These are phyloP conservation scores for Oryza glaberrima DNA, from an alignment of 176 grass and related monocot genomes.

Conservation along the genomic window DNA sequence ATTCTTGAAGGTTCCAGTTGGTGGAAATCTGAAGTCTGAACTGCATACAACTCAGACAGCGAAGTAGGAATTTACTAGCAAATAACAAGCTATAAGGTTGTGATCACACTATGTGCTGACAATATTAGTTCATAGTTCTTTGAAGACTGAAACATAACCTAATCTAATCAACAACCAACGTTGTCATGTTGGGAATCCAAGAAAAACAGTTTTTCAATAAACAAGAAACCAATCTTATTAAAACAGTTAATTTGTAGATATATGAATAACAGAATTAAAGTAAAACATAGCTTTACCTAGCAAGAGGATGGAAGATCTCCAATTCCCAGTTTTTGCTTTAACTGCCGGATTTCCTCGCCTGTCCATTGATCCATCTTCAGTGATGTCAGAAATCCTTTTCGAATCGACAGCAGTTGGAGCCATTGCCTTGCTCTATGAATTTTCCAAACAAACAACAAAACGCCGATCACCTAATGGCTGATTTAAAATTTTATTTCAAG, in stretches of 20 bases:
- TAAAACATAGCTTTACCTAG: conserved; percentile 52
- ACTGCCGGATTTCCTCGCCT: conserved; percentile 63
- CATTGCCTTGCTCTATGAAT: conserved; percentile 27
- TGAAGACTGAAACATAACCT: conserved; percentile 3
- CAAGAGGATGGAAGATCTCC: conserved; percentile 63
- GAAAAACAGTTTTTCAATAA: neutral
- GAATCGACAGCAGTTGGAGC: conserved; percentile 43
- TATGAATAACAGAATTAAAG: neutral
- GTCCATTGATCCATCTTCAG: conserved; percentile 77
- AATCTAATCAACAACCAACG: neutral
- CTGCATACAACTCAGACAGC: conserved; percentile 19
- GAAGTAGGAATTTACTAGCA: conserved; percentile 5
- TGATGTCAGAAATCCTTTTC: conserved; percentile 44
- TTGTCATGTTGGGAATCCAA: neutral
- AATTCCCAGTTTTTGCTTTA: conserved; percentile 61
- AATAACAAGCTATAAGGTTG: neutral
- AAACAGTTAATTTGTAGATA: neutral
- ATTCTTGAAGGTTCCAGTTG: conserved; percentile 23
- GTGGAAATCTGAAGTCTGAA: conserved; percentile 23
- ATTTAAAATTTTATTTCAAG: neutral
- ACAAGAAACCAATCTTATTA: neutral
- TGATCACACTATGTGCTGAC: neutral
- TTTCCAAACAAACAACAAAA: neutral
- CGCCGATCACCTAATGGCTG: conserved; percentile 17
- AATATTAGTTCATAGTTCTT: neutral